Conservation (phyloP, 1,284 basidiomycete species). For the Melampsora americana region DNA sequence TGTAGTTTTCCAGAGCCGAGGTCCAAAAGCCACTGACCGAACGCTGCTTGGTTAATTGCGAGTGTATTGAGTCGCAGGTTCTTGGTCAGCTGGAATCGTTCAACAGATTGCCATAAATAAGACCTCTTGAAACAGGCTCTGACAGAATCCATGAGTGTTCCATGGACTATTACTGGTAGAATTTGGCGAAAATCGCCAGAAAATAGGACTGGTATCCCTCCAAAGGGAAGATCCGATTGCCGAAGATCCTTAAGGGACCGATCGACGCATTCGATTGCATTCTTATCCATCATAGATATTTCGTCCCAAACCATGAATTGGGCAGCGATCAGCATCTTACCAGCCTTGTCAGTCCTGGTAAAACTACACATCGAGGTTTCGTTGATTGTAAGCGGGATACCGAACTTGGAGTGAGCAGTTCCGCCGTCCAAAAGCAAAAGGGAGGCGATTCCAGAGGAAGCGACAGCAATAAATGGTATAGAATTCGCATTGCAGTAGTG, state of each 20-base stretch:
- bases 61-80: too few relatives aligned
- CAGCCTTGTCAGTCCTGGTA: not conserved
- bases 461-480: not conserved
- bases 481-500: not conserved
- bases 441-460: not conserved
- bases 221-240: slow-evolving; percentile 53
- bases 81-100: not conserved
- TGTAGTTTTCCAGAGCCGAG: too few relatives aligned
- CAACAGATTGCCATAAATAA: not conserved
- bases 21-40: too few relatives aligned
- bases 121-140: not conserved
- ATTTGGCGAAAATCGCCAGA: slow-evolving; percentile 58
- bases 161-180: slow-evolving; percentile 56
- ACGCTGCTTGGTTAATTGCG: too few relatives aligned
- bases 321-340: slow-evolving; percentile 23
- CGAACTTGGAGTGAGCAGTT: not conserved
- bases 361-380: not conserved
- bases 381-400: not conserved
- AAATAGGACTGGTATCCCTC: slow-evolving; percentile 56
- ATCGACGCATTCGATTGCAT: slow-evolving; percentile 55
- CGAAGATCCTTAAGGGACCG: slow-evolving; percentile 53
- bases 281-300: slow-evolving; percentile 54
- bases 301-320: slow-evolving; percentile 58
- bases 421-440: not conserved
- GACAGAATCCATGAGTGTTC: slow-evolving; percentile 50